Evolutionary conservation across 768 basidiomycete genomes (phyloP).

Genomic region (Tulasnella calospora): DNA sequence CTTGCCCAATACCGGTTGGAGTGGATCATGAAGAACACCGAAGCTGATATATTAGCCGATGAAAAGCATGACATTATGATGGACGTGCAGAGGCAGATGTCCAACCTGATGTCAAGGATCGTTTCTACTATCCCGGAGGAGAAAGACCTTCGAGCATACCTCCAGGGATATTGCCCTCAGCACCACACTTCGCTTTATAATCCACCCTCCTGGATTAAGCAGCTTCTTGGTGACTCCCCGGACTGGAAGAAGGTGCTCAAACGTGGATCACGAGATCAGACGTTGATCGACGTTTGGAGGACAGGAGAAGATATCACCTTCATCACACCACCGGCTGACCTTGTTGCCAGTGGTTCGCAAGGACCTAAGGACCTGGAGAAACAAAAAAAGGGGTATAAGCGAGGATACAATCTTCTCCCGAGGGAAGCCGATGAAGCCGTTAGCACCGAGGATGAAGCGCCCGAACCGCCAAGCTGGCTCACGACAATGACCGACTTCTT

Average conservation of each 20-base stretch:
- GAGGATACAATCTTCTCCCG: neutral
- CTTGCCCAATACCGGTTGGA: constrained; percentile 12
- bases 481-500: neutral
- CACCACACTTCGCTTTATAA: constrained; percentile 42
- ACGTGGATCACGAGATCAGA: neutral
- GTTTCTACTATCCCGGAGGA: constrained; percentile 38
- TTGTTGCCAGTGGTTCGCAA: neutral
- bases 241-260: constrained; percentile 11
- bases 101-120: constrained; percentile 44
- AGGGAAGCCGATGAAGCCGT: neutral
- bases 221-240: constrained; percentile 27
- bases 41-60: constrained; percentile 36
- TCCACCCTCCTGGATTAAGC: constrained; percentile 49
- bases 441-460: neutral
- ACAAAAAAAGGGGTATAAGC: neutral
- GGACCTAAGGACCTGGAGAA: neutral
- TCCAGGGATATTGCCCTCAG: constrained; percentile 47
- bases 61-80: constrained; percentile 43
- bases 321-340: neutral
- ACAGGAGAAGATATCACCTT: constrained; percentile 47
- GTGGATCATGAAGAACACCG: neutral
- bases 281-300: constrained; percentile 50
- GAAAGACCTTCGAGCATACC: constrained; percentile 42
- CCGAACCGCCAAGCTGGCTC: neutral
- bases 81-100: constrained; percentile 46